A percentile compares a stretch with the other conserved stretches of the same genome.
phyloP scores from a whole-genome alignment of 129 eudicot genomes.

The Mikania micrantha region DNA sequence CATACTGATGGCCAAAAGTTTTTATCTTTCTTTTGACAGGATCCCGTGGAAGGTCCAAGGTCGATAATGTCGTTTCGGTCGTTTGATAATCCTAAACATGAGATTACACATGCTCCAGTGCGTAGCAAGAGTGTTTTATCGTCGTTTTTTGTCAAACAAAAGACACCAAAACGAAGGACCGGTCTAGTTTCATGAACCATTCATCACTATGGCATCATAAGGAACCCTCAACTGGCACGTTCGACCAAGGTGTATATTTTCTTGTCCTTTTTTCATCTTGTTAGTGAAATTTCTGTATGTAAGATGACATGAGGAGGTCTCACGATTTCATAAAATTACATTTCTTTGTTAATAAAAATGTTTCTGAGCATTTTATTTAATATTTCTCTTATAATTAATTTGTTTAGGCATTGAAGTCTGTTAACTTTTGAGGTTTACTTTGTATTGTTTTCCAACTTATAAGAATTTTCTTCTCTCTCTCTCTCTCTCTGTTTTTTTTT shows the following conservation, averaged over 20 bases:
- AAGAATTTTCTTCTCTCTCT: too few relatives aligned
- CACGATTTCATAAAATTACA: background rate
- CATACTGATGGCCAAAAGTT: background rate
- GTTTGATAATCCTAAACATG: conserved; percentile 42
- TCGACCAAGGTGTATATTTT: conserved; percentile 17
- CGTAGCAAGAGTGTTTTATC: conserved; percentile 88
- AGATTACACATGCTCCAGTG: conserved; percentile 40
- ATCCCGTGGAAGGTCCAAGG: conserved; percentile 38
- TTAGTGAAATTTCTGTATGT: conserved; percentile 19
- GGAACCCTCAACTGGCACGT: too few relatives aligned
- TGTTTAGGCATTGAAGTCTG: background rate
- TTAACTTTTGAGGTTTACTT: background rate
- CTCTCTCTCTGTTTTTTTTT: too few relatives aligned
- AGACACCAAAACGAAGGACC: conserved; percentile 54
- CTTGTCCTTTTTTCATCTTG: background rate
- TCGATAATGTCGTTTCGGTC: conserved; percentile 66
- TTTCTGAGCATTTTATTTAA: background rate
- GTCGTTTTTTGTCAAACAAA: conserved; percentile 83
- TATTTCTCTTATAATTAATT: too few relatives aligned
- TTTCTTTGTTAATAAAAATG: background rate
- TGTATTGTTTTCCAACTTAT: background rate
- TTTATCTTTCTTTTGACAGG: conserved; percentile 40
- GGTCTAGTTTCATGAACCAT: conserved; percentile 41
- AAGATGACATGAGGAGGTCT: background rate
- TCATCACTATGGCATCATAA: too few relatives aligned